A percentile compares a stretch with the other conserved stretches of the same genome.
phyloP scores from a whole-genome alignment of 805 yeast genomes.

The Yarrowia yakushimensis region DNA sequence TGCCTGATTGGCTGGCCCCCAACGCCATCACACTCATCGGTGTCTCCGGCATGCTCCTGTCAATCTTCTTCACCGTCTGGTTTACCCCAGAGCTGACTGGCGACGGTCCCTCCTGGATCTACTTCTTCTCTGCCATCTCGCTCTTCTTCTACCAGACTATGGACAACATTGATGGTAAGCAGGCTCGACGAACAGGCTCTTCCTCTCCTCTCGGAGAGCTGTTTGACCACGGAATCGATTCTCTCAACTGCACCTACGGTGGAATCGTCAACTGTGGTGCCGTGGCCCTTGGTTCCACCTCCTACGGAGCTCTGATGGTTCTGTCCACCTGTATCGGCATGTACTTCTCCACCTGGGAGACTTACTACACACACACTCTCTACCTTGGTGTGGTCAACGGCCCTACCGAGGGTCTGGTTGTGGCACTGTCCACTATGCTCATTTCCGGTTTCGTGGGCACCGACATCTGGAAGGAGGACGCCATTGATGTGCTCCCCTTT shows the following conservation, averaged over 20 bases:
- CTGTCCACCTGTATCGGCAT: slow-evolving; percentile 61
- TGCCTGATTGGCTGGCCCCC: slow-evolving; percentile 93
- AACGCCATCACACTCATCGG: slow-evolving; percentile 86
- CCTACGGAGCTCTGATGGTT: slow-evolving; percentile 70
- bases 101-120: slow-evolving; percentile 69
- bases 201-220: slow-evolving; percentile 93
- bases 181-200: slow-evolving; percentile 91
- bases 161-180: slow-evolving; percentile 96
- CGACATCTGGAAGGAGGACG: slow-evolving; percentile 53
- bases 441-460: slow-evolving; percentile 59
- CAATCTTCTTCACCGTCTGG: slow-evolving; percentile 59
- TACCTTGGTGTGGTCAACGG: slow-evolving; percentile 83
- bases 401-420: slow-evolving; percentile 90
- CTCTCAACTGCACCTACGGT: slow-evolving; percentile 76
- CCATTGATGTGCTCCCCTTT: slow-evolving; percentile 26
- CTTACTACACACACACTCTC: slow-evolving; percentile 81
- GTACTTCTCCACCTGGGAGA: slow-evolving; percentile 87
- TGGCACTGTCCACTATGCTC: slow-evolving; percentile 55
- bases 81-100: slow-evolving; percentile 67
- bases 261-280: slow-evolving; percentile 70
- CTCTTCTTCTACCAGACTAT: slow-evolving; percentile 90
- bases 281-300: slow-evolving; percentile 73
- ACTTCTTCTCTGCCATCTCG: slow-evolving; percentile 73
- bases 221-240: slow-evolving; percentile 84
- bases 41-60: slow-evolving; percentile 59